Base-by-base conservation (phyloP, 2,329 filamentous ascomycete genomes). In the Aquanectria penicillioides region DNA sequence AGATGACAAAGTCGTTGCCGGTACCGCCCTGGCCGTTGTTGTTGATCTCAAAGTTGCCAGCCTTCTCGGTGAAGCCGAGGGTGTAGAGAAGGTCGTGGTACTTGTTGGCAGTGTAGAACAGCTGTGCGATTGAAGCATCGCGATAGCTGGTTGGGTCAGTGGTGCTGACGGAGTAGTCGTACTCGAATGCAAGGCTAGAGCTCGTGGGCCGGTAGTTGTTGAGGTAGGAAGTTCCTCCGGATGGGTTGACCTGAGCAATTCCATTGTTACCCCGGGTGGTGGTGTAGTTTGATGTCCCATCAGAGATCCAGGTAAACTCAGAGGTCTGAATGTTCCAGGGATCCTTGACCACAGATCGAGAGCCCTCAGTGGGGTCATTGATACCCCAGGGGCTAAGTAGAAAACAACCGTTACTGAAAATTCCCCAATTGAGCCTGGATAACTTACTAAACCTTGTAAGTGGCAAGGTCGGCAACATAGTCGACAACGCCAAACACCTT, bases 31-130 rank as follows among this genome's bases (percentile, higher is more conserved):
- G 70, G 38, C 79, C 81, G 59, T 83, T 79, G 75, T 87, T 87
- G 75, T 85, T 82, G 49, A 73, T 66, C 72, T 88, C 80, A 71
- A 88, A 88, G 73, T 88, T 88, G 6, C 85, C 85, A 1, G 86
- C 84, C 1, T 63, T 70, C 71, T 88, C 85, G 29, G 75, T 83
- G 71, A 88, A 88, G 5, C 86, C 85, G 0, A 88, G 80, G 6
- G 74, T 69, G 64, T 87, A 82, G 9, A 88, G 77, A 0, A 88
- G 69, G 55, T 88, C 86, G 65, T 88, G 86, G 72, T 84, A 87
- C 28, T 75, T 78, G 75, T 88, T 87, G 28, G 80, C 77, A 0
- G 83, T 86, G 75, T 88, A 88, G 74, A 86, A 88, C 5, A 87
- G 78, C 72, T 88, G 86, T 0, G 83, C 80, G 48, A 85, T 75